Evolutionary conservation across 176 grass and related monocot genomes (phyloP), one percentile per base, ranked within the genome.

Genomic region (Zea luxurians): DNA sequence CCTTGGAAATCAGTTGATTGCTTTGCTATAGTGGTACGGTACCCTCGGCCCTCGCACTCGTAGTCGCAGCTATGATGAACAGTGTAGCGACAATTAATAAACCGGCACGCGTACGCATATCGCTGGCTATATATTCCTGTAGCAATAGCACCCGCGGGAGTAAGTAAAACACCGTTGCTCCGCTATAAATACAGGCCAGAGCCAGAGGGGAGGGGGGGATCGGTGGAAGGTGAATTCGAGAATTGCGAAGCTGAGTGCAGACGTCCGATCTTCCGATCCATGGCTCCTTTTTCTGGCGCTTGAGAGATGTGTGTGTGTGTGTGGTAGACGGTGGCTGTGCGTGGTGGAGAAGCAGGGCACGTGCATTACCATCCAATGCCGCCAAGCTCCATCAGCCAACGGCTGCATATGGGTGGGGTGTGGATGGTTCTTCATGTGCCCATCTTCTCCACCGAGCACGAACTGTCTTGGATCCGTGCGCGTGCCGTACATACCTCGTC

Each of bases 331-430:
- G 79, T 88, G 57, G 64, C 13, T 89, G 82, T 89, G 90, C 90
- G 73, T 68, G 90, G 86, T 92, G 90, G 90, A 92, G 86, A 92
- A 92, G 90, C 90, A 92, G 90, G 90, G 86, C 90, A 92, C 90
- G 90, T 92, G 90, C 86, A 92, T 83, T 89, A 86, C 90, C 82
- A 92, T 89, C 86, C 69, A 55, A 37, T 80, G 74, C 18, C 71
- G 13, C 10, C 5, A 13, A 42, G 49, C 58, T 41, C 12, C 37
- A 58, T 37, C 41, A 64, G 58, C 21, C 21, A n/a, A n/a, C 15
- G 66, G 64, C 13, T 4, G 55, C 15, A 74, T 66, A 11, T 7
- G 21, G 40, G 15, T 44, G n/a, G 9, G 10, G n/a, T 78, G 71
- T 80, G 73, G 90, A 89, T 92, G 74, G 86, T 89, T 86, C 49